Base-by-base conservation (phyloP, 2,329 filamentous ascomycete genomes). In the Canariomyces notabilis region DNA sequence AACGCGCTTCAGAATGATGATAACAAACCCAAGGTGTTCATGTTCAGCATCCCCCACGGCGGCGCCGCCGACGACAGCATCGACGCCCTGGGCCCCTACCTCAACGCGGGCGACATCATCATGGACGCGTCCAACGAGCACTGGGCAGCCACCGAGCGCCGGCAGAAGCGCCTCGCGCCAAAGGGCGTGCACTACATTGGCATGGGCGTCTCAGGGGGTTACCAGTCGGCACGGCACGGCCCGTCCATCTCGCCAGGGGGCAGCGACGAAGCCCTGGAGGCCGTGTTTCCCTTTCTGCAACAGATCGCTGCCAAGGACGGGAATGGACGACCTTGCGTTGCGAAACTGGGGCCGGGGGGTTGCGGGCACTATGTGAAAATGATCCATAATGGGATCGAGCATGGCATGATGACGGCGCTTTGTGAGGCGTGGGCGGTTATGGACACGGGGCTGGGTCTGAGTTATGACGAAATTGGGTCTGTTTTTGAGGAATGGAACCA, bases 351-450 rank as follows among this genome's bases (percentile, higher is more conserved):
- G 0, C 74, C 76, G 2, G 77, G 77, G 0, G 82, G 83, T 1
- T 73, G 77, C 1, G 83, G 83, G 0, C 83, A 87, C 61, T 87
- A 82, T 57, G 80, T 86, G 33, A 87, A 88, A 67, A 87, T 87
- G 82, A 74, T 86, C 4, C 83, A 87, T 60, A 86, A 87, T 53
- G 83, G 82, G 1, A 86, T 87, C 50, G 83, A 87, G 59, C 81
- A 85, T 50, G 83, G 81, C 2, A 84, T 87, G 77, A 76, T 87
- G 67, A 77, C 66, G 43, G 71, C 75, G 0, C 71, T 85, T 5
- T 76, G 75, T 12, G 83, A 87, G 60, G 77, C 77, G 2, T 87
- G 81, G 80, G 71, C 71, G 1, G 71, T 85, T 23, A 77, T 87
- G 67, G 70, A 73, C 29, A 70, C 71, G 35, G 74, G 77, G 1